Conservation (phyloP, 176 grass and related monocot species). For the Otatea glauca region DNA sequence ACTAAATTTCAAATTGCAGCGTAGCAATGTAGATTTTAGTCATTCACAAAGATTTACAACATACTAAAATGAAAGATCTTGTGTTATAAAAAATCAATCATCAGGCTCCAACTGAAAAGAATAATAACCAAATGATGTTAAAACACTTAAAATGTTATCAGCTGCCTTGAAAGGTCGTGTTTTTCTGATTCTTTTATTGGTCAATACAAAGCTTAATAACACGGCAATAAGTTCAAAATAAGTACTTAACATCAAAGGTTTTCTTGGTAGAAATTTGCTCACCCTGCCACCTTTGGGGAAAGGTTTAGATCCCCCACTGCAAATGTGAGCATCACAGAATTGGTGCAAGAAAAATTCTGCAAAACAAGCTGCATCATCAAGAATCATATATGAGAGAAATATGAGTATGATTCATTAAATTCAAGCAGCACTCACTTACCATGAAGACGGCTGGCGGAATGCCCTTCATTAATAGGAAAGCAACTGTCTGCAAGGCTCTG, state of each 20-base stretch:
- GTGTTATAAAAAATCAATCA: not conserved
- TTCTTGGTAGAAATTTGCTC: slow-evolving; percentile 20
- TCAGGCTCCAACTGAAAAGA: not conserved
- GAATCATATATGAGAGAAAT: slow-evolving; percentile 18
- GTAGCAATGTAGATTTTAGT: not conserved
- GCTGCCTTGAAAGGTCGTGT: not conserved
- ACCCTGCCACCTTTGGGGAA: slow-evolving; percentile 97
- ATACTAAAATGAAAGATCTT: not conserved
- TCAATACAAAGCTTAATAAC: not conserved
- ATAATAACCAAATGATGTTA: not conserved
- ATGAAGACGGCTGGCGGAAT: slow-evolving; percentile 79
- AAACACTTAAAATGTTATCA: not conserved
- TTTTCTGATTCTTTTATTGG: slow-evolving; percentile 7
- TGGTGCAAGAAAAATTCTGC: slow-evolving; percentile 94
- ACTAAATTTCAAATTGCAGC: not conserved
- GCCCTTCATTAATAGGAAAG: slow-evolving; percentile 89
- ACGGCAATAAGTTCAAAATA: slow-evolving; percentile 16
- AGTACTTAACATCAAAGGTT: not conserved
- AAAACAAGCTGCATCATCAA: slow-evolving; percentile 46
- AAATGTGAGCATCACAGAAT: slow-evolving; percentile 95
- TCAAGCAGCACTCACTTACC: slow-evolving; percentile 51
- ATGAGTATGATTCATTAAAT: slow-evolving; percentile 16
- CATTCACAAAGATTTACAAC: not conserved
- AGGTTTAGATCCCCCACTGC: slow-evolving; percentile 63
- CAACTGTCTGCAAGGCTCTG: slow-evolving; percentile 94